A percentile compares a stretch with the other conserved stretches of the same genome.
phyloP scores from a whole-genome alignment of 805 yeast genomes.

The Candida peoriensis region DNA sequence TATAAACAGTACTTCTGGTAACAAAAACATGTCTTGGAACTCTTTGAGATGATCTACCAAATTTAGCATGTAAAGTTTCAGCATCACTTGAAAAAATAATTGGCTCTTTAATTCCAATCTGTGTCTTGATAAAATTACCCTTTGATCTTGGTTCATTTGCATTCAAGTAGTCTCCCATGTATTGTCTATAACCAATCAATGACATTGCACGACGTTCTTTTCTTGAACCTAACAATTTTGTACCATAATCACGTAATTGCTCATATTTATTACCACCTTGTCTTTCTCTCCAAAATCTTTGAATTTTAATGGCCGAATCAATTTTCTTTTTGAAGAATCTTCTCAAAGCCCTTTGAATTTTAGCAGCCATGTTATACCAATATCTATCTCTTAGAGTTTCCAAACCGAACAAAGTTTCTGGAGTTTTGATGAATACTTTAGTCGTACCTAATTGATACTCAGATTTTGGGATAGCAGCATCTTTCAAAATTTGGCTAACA shows the following conservation, averaged over 20 bases:
- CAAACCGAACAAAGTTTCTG: constrained; percentile 91
- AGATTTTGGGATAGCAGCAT: constrained; percentile 63
- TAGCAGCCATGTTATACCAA: constrained; percentile 97
- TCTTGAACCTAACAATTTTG: constrained; percentile 58
- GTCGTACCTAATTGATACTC: constrained; percentile 92
- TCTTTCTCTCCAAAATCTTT: constrained; percentile 76
- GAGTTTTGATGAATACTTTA: constrained; percentile 92
- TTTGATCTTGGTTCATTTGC: constrained; percentile 72
- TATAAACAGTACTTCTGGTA: constrained; percentile 55
- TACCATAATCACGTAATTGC: constrained; percentile 82
- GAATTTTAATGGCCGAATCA: constrained; percentile 80
- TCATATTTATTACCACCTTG: constrained; percentile 79
- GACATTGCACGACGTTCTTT: constrained; percentile 91
- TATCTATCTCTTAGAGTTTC: constrained; percentile 96
- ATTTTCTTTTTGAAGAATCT: constrained; percentile 72
- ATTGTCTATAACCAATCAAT: constrained; percentile 80
- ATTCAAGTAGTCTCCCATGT: constrained; percentile 89
- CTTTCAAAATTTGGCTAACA: constrained; percentile 44
- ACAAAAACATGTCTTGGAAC: constrained; percentile 68
- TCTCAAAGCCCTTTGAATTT: constrained; percentile 97
- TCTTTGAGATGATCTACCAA: constrained; percentile 87
- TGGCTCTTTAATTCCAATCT: constrained; percentile 62
- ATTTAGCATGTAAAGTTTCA: constrained; percentile 75
- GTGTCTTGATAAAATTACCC: constrained; percentile 71
- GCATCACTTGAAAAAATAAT: constrained; percentile 80